Evolutionary conservation across 805 yeast genomes (phyloP), one percentile per base, ranked within the genome.

Genomic region (Lipomyces yamanashiensis): DNA sequence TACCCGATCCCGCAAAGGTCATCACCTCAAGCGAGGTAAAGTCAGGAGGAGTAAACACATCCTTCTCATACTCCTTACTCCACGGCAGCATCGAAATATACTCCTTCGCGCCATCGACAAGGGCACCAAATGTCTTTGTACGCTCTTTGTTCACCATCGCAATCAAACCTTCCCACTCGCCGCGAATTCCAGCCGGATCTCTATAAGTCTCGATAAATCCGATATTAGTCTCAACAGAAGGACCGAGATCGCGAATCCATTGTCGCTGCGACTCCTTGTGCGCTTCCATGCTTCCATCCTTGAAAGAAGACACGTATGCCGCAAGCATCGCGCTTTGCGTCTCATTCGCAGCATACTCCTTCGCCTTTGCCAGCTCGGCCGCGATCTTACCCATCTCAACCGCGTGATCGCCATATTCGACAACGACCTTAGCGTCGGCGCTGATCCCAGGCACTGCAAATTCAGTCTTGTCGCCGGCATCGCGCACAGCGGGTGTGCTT

Each of bases 201-300:
- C 97, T 83, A 78, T 91, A 91, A 36, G 97, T 91, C 78, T 91
- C 97, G 70, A 91, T 91, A 74, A 91, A 91, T 0, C 97, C 97
- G 71, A 91, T 84, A 74, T 91, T 90, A 51, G 93, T 86, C 77
- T 87, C 91, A 44, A 87, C 87, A 13, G 79, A 79, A 12, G 97
- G 97, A 0, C 90, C 87, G 58, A 88, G 76, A 75, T 91, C 97
- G 74, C 89, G 89, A 63, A 91, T 96, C 97, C 97, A 91, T 63
- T 84, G 81, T 59, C 86, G 84, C 75, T 91, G 97, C 0, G 97
- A 88, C 63, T 88, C 84, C 72, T 88, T 88, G 76, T 91, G 97
- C 10, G 92, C 89, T 67, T 86, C 84, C 85, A 90, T 87, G 4
- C 93, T 87, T 21, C 97, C 97, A 13, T 93, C 86, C 68, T 80